Percentiles rank a stretch among this genome's conserved stretches.
Evolutionary conservation across 345 rosid species (phyloP).

Genomic region (Camelina hispida): DNA sequence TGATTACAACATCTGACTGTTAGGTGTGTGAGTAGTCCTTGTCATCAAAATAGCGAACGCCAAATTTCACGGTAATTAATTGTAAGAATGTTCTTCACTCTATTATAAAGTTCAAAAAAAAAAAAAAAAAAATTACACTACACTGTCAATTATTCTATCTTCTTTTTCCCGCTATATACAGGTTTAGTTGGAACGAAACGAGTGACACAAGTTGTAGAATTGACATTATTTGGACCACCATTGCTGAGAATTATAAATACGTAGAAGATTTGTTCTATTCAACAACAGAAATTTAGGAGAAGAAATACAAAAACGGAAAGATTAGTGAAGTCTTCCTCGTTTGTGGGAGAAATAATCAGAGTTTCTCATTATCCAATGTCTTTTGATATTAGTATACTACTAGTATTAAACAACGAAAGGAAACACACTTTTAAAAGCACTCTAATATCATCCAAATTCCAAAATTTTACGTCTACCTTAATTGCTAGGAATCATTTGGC

Average conservation of each 20-base stretch:
- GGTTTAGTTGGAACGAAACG: not conserved
- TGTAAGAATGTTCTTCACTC: not conserved
- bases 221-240: not conserved
- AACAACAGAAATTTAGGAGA: not conserved
- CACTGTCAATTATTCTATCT: too few relatives aligned
- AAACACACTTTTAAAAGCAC: too few relatives aligned
- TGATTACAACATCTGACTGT: not conserved
- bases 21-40: not conserved
- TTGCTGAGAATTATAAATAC: not conserved
- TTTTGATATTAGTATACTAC: slow-evolving; percentile 59
- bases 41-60: not conserved
- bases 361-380: slow-evolving; percentile 58
- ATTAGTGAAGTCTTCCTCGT: slow-evolving; percentile 12
- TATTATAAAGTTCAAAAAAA: not conserved
- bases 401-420: too few relatives aligned
- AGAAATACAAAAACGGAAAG: not conserved
- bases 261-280: not conserved
- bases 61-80: not conserved
- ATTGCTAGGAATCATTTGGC: too few relatives aligned
- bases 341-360: slow-evolving; percentile 11
- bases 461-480: too few relatives aligned
- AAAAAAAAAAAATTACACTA: too few relatives aligned
- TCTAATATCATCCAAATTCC: too few relatives aligned
- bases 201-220: not conserved
- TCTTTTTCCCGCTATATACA: too few relatives aligned